Conservation (phyloP, 208 protist genomes). For the Leishmania gerbilli region DNA sequence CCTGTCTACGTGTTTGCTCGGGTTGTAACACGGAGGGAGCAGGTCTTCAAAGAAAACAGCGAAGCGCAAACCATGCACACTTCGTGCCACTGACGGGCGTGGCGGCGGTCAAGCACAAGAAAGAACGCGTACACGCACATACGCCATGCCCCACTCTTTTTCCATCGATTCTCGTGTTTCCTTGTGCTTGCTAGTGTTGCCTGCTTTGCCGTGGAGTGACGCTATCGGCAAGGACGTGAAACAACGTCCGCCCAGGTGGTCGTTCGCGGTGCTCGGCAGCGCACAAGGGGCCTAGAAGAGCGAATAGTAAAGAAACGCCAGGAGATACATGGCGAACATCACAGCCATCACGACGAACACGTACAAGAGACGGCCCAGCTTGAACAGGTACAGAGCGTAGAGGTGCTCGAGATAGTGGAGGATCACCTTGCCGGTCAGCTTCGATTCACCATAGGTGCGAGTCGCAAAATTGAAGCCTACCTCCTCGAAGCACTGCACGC, state of each 20-base stretch:
- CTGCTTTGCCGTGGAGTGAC: not conserved
- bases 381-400: conserved; percentile 71
- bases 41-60: not conserved
- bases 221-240: not conserved
- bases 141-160: not conserved
- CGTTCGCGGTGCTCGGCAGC: not conserved
- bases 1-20: not conserved
- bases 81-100: not conserved
- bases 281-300: conserved; percentile 7
- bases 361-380: conserved; percentile 47
- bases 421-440: conserved; percentile 91
- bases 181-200: not conserved
- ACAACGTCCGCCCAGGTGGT: not conserved
- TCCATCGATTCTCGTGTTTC: no score
- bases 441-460: conserved; percentile 79
- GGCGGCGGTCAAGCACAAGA: not conserved
- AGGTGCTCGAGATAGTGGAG: conserved; percentile 86
- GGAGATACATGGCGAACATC: conserved; percentile 21
- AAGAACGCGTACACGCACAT: not conserved
- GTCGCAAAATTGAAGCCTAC: conserved; percentile 87
- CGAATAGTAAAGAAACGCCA: not conserved
- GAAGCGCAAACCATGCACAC: not conserved
- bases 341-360: conserved; percentile 32
- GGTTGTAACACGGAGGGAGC: not conserved
- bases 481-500: conserved; percentile 66